A percentile compares a stretch with the other conserved stretches of the same genome.
Evolutionary conservation across 805 yeast genomes (phyloP).

Genomic region (Saccharomycopsis schoenii): DNA sequence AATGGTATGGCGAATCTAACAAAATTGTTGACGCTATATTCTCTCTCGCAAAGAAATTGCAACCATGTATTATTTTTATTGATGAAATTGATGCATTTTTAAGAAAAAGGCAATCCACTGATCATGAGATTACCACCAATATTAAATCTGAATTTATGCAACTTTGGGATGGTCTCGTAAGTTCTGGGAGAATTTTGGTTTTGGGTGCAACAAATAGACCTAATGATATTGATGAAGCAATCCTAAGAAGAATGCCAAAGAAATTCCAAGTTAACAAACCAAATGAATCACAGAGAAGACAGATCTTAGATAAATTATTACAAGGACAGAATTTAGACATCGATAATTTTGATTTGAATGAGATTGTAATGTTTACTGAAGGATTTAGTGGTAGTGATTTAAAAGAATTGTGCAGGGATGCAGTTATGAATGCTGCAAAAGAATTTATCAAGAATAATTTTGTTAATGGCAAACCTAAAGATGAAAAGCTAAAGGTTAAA

Average conservation of each 20-base stretch:
- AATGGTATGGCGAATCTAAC: constrained; percentile 96
- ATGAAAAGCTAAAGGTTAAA: constrained; percentile 29
- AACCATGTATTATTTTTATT: constrained; percentile 90
- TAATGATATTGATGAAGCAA: constrained; percentile 84
- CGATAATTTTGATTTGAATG: constrained; percentile 45
- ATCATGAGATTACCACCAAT: constrained; percentile 93
- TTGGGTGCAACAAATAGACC: constrained; percentile 95
- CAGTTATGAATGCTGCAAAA: constrained; percentile 81
- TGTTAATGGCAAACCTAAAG: constrained; percentile 27
- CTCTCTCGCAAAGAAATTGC: constrained; percentile 77
- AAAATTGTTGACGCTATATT: constrained; percentile 90
- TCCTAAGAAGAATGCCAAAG: constrained; percentile 87
- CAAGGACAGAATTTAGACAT: constrained; percentile 52
- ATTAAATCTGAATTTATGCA: constrained; percentile 97
- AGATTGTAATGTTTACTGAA: constrained; percentile 51
- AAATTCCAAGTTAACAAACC: constrained; percentile 76
- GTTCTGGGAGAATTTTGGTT: constrained; percentile 73
- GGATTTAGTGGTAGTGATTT: constrained; percentile 88
- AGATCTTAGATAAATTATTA: constrained; percentile 62
- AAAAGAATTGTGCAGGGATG: constrained; percentile 85
- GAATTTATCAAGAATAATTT: constrained; percentile 66
- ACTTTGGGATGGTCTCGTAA: constrained; percentile 84
- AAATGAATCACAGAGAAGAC: constrained; percentile 49
- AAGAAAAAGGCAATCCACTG: constrained; percentile 72
- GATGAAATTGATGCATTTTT: constrained; percentile 95